Base-by-base conservation (phyloP, 805 yeast species). In the Pichia exigua region DNA sequence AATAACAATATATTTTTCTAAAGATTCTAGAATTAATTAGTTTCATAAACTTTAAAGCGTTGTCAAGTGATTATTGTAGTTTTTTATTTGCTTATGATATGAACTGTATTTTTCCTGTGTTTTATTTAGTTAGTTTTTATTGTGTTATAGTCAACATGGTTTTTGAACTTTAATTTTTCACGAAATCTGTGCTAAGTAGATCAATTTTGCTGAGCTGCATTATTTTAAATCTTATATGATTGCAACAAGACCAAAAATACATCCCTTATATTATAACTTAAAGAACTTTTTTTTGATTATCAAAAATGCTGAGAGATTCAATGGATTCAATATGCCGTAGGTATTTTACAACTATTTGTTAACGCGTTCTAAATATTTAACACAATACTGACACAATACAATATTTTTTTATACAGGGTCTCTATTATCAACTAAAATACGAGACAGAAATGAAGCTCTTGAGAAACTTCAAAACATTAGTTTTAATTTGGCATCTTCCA, bases 391-490 rank as follows among this genome's bases (percentile, higher is more conserved):
- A 47, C 51, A n/a, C 32, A 9, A 21, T 9, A 45, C 44, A 49
- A 47, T 7, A 22, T 39, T 10, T 24, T 22, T 35, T 20, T 13
- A 27, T n/a, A 28, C 46, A 58, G 67, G 44, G 8, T 57, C 60
- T 13, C 65, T 82, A 41, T 67, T 67, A 24, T 82, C 87, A 0
- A 54, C 73, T 3, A 82, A 76, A 58, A 66, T 79, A 32, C 76
- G 74, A 54, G 86, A 81, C 15, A 66, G 87, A 40, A 78, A 70
- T 55, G 79, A 75, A 46, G 85, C 78, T 0, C 59, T 83, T 10
- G 62, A 63, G 21, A 67, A 62, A 27, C 57, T 79, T 27, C 72
- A 72, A 12, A 66, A 65, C 20, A 52, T 65, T 28, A 58, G 61
- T 22, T 54, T 62, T 10, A 50, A 39, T 21, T 65, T 63, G 12